phyloP scores from a whole-genome alignment of 768 basidiomycete genomes.

The Xerocomus brunneocitrinus region DNA sequence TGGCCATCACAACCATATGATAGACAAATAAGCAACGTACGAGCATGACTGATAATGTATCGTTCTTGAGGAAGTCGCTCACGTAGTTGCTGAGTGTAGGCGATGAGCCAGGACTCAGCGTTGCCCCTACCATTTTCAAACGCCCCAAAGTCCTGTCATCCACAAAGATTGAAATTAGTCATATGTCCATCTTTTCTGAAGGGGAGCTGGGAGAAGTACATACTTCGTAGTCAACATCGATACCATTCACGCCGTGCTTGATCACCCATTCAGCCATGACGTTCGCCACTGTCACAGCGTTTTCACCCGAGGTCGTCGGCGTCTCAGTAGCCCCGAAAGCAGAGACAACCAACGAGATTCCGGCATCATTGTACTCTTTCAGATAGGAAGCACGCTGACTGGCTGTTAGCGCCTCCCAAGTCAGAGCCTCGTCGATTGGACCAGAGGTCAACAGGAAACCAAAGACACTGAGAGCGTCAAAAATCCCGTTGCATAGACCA shows the following conservation, averaged over 20 bases:
- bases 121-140: constrained; percentile 31
- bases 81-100: constrained; percentile 29
- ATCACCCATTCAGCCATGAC: constrained; percentile 42
- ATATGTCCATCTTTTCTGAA: background rate
- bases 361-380: constrained; percentile 46
- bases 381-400: constrained; percentile 37
- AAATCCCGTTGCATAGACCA: background rate
- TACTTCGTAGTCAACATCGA: constrained; percentile 51
- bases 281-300: constrained; percentile 37
- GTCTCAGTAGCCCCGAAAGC: constrained; percentile 40
- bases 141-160: constrained; percentile 27
- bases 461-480: constrained; percentile 24
- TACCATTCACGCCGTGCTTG: constrained; percentile 43
- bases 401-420: constrained; percentile 38
- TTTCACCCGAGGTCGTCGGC: constrained; percentile 37
- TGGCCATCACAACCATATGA: background rate
- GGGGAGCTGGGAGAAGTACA: background rate
- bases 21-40: constrained; percentile 19
- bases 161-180: background rate
- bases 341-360: constrained; percentile 53
- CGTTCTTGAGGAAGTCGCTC: constrained; percentile 25
- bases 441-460: constrained; percentile 41
- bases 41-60: constrained; percentile 32
- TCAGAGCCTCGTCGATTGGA: constrained; percentile 39
- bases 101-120: constrained; percentile 29